Evolutionary conservation across 1,139 yeast species (phyloP).

Genomic region (Pichia sp.): DNA sequence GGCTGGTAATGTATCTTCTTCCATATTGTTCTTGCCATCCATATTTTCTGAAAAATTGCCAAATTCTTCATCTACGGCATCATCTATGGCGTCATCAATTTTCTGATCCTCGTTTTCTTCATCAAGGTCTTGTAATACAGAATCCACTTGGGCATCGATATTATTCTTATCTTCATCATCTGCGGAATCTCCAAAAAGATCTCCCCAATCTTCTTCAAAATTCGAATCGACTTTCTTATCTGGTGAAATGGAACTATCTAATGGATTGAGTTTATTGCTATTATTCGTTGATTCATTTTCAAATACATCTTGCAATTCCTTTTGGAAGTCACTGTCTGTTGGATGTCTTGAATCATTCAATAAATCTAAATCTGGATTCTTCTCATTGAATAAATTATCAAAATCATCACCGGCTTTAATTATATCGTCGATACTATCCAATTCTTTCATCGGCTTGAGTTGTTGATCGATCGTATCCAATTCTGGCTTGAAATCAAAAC

Average conservation of each 20-base stretch:
- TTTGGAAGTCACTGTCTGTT: conserved; percentile 5
- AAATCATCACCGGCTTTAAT: conserved; percentile 9
- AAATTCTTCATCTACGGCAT: too few species aligned
- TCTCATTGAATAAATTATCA: conserved; percentile 15
- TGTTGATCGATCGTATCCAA: conserved; percentile 16
- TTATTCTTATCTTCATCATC: conserved; percentile 15
- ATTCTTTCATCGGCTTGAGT: conserved; percentile 7
- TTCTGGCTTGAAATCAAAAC: conserved; percentile 15
- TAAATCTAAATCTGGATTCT: background rate
- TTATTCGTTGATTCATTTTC: conserved; percentile 9
- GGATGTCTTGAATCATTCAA: background rate
- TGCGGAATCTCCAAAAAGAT: conserved; percentile 17
- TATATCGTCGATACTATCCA: conserved; percentile 11
- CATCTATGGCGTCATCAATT: background rate
- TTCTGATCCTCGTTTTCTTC: conserved; percentile 14
- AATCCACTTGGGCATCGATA: background rate
- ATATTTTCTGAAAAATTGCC: too few species aligned
- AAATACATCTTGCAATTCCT: conserved; percentile 11
- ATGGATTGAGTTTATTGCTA: conserved; percentile 2
- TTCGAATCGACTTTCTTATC: conserved; percentile 8
- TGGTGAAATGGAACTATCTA: background rate
- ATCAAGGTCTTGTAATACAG: conserved; percentile 14
- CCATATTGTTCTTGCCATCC: conserved; percentile 34
- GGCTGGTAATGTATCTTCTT: conserved; percentile 15
- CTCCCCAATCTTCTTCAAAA: conserved; percentile 19